Percentiles rank a stretch among this genome's conserved stretches.
These are phyloP conservation scores for Scenedesmus sp. DNA, from an alignment of 163 green algal genomes.

Conservation along the genomic window DNA sequence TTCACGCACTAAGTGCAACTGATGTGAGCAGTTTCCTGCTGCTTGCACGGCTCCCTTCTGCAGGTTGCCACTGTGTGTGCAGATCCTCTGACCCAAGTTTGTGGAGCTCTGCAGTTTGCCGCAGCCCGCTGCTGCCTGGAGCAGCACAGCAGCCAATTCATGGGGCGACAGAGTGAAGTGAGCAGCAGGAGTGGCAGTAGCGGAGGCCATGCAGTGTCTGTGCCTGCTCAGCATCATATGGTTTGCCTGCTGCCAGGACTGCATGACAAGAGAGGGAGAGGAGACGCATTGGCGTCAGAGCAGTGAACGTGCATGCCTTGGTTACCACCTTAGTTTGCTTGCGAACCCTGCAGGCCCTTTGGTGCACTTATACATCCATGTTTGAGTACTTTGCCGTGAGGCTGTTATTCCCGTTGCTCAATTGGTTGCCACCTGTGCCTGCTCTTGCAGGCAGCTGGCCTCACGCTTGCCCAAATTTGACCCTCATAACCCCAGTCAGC, in stretches of 20 bases:
- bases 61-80: slow-evolving; percentile 9
- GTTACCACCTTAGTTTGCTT: too few species aligned
- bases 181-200: too few species aligned
- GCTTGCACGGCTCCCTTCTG: neutral
- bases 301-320: too few species aligned
- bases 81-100: slow-evolving; percentile 22
- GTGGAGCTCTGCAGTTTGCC: slow-evolving; percentile 23
- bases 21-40: neutral
- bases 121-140: neutral
- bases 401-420: too few species aligned
- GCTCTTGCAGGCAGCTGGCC: slow-evolving; percentile 28
- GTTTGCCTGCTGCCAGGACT: neutral
- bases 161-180: slow-evolving; percentile 11
- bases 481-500: neutral
- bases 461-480: slow-evolving; percentile 20
- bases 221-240: too few species aligned
- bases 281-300: too few species aligned
- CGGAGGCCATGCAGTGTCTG: too few species aligned
- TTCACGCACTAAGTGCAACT: neutral
- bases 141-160: neutral
- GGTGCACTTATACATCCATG: too few species aligned
- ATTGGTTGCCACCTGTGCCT: too few species aligned
- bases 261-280: neutral
- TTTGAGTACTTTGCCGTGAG: too few species aligned
- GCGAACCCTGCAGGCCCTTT: too few species aligned